A percentile compares a stretch with the other conserved stretches of the same genome.
Conservation (phyloP, 2,329 filamentous ascomycete species). For the Ophiocordyceps camponoti-saundersi region DNA sequence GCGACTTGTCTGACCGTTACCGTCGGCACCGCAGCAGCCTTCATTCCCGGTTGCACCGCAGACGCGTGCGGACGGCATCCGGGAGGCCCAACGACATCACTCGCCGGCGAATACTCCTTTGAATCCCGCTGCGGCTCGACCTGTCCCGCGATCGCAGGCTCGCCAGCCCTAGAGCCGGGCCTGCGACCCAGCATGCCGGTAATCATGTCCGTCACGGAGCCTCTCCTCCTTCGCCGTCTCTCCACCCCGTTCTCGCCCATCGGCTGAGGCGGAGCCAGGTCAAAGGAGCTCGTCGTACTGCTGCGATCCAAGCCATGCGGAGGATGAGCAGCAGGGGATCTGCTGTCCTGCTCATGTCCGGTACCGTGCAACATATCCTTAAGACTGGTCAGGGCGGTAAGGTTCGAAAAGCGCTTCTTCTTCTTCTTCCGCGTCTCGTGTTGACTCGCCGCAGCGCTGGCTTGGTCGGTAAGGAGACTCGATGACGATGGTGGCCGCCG, state of each 20-base stretch:
- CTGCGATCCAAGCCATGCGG: constrained; percentile 7
- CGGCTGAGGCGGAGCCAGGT: constrained; percentile 5
- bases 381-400: constrained; percentile 14
- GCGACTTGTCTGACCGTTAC: background rate
- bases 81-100: background rate
- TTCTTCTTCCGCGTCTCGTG: constrained; percentile 17
- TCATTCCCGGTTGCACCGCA: background rate
- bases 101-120: background rate
- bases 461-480: constrained; percentile 3
- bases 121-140: background rate
- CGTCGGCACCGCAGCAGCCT: constrained; percentile 1
- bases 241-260: constrained; percentile 3
- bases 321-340: constrained; percentile 1
- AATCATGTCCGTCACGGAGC: constrained; percentile 13
- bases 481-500: background rate
- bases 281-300: constrained; percentile 7
- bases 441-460: background rate
- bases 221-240: constrained; percentile 10
- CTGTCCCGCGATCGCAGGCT: constrained; percentile 3
- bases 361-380: constrained; percentile 11
- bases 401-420: constrained; percentile 30
- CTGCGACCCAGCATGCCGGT: constrained; percentile 12
- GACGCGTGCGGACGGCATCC: background rate
- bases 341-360: constrained; percentile 1
- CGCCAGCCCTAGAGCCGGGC: constrained; percentile 4